These are phyloP conservation scores for Strigomonas oncopelti DNA, from an alignment of 208 protist species.

Conservation along the genomic window DNA sequence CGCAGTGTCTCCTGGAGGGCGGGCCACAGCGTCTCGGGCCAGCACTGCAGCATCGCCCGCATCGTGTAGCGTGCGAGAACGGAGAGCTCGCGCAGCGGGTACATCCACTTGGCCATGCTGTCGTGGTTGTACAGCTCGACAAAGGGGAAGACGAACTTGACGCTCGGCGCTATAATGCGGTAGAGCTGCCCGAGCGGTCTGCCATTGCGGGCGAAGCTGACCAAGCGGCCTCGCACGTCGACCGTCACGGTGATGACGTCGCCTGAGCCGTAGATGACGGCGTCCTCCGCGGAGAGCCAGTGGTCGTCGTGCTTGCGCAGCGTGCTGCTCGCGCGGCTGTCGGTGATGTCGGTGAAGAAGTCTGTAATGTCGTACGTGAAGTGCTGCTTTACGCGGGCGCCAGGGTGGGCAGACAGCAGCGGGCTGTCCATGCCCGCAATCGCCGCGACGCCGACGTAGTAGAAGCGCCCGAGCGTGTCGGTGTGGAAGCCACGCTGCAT, in stretches of 20 bases:
- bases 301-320: slow-evolving; percentile 48
- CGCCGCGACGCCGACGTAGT: slow-evolving; percentile 60
- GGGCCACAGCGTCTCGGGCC: slow-evolving; percentile 41
- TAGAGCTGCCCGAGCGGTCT: slow-evolving; percentile 63
- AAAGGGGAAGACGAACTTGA: slow-evolving; percentile 72
- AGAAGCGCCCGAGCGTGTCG: slow-evolving; percentile 73
- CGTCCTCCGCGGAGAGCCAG: slow-evolving; percentile 63
- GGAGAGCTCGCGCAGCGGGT: slow-evolving; percentile 46
- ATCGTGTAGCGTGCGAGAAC: slow-evolving; percentile 62
- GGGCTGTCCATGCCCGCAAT: slow-evolving; percentile 13
- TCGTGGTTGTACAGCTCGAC: slow-evolving; percentile 80
- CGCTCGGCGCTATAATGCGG: slow-evolving; percentile 38
- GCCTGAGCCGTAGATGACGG: slow-evolving; percentile 77
- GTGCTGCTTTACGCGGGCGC: slow-evolving; percentile 36
- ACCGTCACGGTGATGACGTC: slow-evolving; percentile 83
- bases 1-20: slow-evolving; percentile 27
- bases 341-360: slow-evolving; percentile 43
- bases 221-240: slow-evolving; percentile 43
- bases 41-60: slow-evolving; percentile 61
- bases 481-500: slow-evolving; percentile 52
- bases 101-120: slow-evolving; percentile 73
- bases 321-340: slow-evolving; percentile 20
- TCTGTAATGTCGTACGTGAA: slow-evolving; percentile 63
- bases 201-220: slow-evolving; percentile 79
- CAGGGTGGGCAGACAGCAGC: slow-evolving; percentile 36